Evolutionary conservation across 768 basidiomycete genomes (phyloP), one percentile per base, ranked within the genome.

Genomic region (Leccinum pellstonianum): DNA sequence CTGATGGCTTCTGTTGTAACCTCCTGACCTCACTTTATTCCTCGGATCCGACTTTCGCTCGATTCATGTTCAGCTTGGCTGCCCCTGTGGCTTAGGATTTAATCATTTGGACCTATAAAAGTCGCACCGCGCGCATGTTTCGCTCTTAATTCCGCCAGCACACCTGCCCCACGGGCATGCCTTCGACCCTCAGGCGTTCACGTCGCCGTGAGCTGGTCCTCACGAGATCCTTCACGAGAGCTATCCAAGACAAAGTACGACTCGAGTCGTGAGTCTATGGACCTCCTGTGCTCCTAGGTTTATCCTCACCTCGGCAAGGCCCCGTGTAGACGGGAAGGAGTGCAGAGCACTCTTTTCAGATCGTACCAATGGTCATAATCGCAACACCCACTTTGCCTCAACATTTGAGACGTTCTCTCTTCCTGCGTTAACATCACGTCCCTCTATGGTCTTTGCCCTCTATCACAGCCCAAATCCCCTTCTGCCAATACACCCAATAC

Each of bases 151-250:
- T 58, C 55, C 19, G 41, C 62, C 38, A 38, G 65, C 60, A 58
- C 48, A 55, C 64, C 50, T 54, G 61, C 66, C 66, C 66, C 59
- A 54, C 57, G 61, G 72, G 66, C 62, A 79, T 80, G 76, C 67
- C 77, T 65, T 75, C 70, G 62, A 73, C 77, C 56, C 75, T 81
- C 67, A 77, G 75, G 74, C 77, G 76, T 64, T 75, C 82, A 31
- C 81, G 77, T 66, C 80, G 77, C 62, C 76, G 76, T 63, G 80
- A 79, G 65, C 64, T 80, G 66, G 76, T 75, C 55, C 71, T 84
- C 63, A 80, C 80, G 59, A 80, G 76, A 56, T 84, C 84, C 43
- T 78, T 86, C 63, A 77, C 77, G 52, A 80, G 73, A 64, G 75
- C 77, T 33, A 67, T 86, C 38, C 80, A 77, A 66, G 77, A 78